These are phyloP conservation scores for Notholithocarpus densiflorus DNA, from an alignment of 306 rosid genomes.

Conservation along the genomic window DNA sequence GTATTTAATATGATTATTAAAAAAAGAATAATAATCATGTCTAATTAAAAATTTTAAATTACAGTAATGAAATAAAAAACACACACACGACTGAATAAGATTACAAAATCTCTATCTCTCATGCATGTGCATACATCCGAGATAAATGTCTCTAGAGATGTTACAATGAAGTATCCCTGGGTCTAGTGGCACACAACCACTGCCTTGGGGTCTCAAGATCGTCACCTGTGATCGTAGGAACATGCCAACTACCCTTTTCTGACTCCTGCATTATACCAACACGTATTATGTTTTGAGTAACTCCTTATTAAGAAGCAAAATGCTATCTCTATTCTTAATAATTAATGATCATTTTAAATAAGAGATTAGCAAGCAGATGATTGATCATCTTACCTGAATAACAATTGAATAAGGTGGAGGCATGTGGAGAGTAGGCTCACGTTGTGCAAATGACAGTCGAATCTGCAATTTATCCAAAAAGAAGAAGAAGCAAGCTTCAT, in stretches of 20 bases:
- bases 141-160: neutral
- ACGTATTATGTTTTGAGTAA: neutral
- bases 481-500: too few relatives aligned
- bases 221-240: constrained; percentile 65
- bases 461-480: constrained; percentile 48
- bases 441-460: constrained; percentile 45
- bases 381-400: constrained; percentile 58
- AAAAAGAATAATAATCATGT: too few relatives aligned
- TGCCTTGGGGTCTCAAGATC: constrained; percentile 71
- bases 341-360: neutral
- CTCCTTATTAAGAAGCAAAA: neutral
- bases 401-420: constrained; percentile 84
- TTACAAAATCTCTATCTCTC: neutral
- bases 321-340: neutral
- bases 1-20: too few relatives aligned
- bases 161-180: constrained; percentile 16
- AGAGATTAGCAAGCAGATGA: neutral
- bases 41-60: too few relatives aligned
- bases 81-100: too few relatives aligned
- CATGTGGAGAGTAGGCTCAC: constrained; percentile 47
- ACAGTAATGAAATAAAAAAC: too few relatives aligned
- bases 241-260: constrained; percentile 77
- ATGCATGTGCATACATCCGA: neutral
- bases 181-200: constrained; percentile 82
- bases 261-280: constrained; percentile 58